Evolutionary conservation across 2,329 filamentous ascomycete genomes (phyloP).

Genomic region (Septoria petroselini): DNA sequence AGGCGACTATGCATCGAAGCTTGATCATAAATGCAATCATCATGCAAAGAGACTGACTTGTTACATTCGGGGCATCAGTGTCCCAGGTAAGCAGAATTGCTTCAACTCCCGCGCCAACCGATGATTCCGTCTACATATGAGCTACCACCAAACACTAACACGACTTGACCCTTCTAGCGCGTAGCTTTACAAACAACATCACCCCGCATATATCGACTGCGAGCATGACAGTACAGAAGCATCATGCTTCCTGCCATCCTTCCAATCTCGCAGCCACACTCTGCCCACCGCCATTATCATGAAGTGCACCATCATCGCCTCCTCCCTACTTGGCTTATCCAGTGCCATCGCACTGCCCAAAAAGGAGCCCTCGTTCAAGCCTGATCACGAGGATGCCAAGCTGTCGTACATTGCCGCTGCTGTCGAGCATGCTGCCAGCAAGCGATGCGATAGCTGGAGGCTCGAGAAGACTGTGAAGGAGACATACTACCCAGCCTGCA

Average conservation of each 20-base stretch:
- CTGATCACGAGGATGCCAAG: neutral
- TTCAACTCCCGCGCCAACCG: no score
- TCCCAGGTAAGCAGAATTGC: no score
- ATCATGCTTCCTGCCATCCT: no score
- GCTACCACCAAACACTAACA: no score
- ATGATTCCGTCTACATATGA: no score
- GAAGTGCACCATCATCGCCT: neutral
- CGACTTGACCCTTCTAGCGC: no score
- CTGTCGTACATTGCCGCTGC: neutral
- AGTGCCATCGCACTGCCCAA: slow-evolving; percentile 1
- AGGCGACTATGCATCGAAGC: neutral
- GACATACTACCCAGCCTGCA: slow-evolving; percentile 1
- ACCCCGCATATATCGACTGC: no score
- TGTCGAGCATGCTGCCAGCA: neutral
- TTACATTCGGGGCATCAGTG: no score
- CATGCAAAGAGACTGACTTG: no score
- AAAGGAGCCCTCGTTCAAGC: neutral
- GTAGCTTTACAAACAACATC: no score
- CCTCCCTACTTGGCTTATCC: neutral
- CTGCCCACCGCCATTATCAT: neutral
- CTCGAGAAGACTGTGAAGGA: neutral
- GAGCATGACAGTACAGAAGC: no score
- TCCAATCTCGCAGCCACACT: no score
- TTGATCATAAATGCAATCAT: neutral
- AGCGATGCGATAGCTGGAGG: neutral